Evolutionary conservation across 2,329 filamentous ascomycete genomes (phyloP), one percentile per base, ranked within the genome.

Genomic region (Leptographium wingfieldii): DNA sequence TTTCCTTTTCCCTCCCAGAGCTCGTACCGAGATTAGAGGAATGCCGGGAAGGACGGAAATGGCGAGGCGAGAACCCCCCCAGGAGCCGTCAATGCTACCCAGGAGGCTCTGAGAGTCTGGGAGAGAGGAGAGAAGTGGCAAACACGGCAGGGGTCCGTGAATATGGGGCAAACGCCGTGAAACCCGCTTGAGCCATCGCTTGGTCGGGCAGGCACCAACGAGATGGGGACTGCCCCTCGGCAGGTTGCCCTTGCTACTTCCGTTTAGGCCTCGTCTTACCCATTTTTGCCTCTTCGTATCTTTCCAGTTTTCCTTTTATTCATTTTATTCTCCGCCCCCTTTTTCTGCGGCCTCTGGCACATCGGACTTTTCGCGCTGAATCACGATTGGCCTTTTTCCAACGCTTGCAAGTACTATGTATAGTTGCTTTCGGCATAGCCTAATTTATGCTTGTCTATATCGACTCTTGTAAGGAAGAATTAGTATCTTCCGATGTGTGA

Each of bases 101-200:
- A 27, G 22, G 12, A 31, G 12, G 7, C 35, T 43, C n/a, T 25
- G 14, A 31, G 33, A 29, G 16, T 38, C 33, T 55, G 38, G 16
- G 38, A 16, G n/a, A 33, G 10, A 25, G 9, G 16, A 38, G 53
- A 33, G 10, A 29, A 19, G 49, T 52, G 49, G 25, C 49, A 38
- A 19, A 57, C 19, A 9, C 19, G 27, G 29, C 53, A 55, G 53
- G 56, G 56, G 29, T 33, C 43, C 9, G 43, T 11, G 25, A 48
- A 33, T 46, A 51, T 57, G 48, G 48, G 56, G 48, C n/a, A 53
- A 55, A 40, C 49, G 57, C 58, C 31, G n/a, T 59, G 58, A 59
- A 59, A 59, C 58, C 58, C 52, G 52, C 52, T 59, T 59, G 57
- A 55, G 51, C 55, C 48, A 51, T 58, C 46, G 48, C 43, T 57